These are phyloP conservation scores for Acacia melanoxylon DNA, from an alignment of 306 rosid genomes.

Conservation along the genomic window DNA sequence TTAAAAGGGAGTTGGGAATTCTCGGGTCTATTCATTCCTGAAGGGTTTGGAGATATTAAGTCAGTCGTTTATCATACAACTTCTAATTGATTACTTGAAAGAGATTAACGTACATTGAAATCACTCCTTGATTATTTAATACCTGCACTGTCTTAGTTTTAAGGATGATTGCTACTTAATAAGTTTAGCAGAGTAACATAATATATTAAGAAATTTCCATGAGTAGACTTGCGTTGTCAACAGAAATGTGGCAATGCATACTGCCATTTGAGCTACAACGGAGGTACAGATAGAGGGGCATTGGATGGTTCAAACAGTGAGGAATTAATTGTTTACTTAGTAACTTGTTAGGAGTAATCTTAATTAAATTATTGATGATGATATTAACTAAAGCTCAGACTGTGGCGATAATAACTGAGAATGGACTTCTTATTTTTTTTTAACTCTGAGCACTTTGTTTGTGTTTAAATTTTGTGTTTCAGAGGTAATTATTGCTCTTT, in stretches of 20 bases:
- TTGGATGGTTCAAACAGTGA: not conserved
- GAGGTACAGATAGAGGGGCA: not conserved
- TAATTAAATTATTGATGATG: not conserved
- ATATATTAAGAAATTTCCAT: not conserved
- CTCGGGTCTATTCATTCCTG: not conserved
- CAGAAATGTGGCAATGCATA: not conserved
- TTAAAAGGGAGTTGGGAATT: not conserved
- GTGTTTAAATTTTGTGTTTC: not conserved
- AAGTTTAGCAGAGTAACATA: not conserved
- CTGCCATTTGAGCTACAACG: not conserved
- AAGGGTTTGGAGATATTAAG: not conserved
- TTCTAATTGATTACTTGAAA: not conserved
- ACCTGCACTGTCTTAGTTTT: not conserved
- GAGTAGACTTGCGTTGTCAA: not conserved
- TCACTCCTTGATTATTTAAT: not conserved
- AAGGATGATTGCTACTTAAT: not conserved
- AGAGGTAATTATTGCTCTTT: not conserved
- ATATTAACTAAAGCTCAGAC: not conserved
- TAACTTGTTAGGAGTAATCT: not conserved
- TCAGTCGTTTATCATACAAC: not conserved
- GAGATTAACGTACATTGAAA: not conserved
- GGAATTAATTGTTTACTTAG: not conserved
- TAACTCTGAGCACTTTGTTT: not conserved
- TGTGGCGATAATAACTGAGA: not conserved
- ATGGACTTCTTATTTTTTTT: not conserved